Base-by-base conservation (phyloP, 768 basidiomycete species). In the Boletus fagicola region DNA sequence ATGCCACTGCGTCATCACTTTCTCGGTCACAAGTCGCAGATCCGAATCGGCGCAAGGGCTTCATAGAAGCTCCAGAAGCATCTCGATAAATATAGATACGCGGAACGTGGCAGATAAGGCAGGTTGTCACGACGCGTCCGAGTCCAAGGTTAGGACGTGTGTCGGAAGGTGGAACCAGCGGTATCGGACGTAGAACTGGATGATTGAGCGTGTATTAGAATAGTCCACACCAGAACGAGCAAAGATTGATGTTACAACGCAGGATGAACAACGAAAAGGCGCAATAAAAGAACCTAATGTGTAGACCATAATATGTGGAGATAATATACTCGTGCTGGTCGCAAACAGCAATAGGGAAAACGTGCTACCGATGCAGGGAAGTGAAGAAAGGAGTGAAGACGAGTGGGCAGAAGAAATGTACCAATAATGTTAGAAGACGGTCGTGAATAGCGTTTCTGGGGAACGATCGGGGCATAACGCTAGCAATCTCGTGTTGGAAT, bases 341-440 rank as follows among this genome's bases (percentile, higher is more conserved):
- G 48, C 28, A 46, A 28, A 49, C 13, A 35, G 7, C 3, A 45
- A 43, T 16, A 12, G 12, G 24, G 7, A 42, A 33, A 49, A 20
- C 22, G 40, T 28, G 44, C 18, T 35, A 24, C 39, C 35, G 3
- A 22, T 42, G 56, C 12, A 7, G 7, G 20, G 15, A 52, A 45
- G 52, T 12, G 15, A 45, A 22, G 20, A 18, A 55, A 59, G 33
- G 31, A 59, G 16, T 2, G 40, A 47, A 24, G 42, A 30, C 18
- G 18, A 42, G 1, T 16, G 15, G 44, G 33, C n/a, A 59, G 28
- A 26, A 48, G 15, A 50, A 30, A 47, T 53, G 65, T 49, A 51
- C 39, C 53, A 62, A 64, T 67, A 65, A 67, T 36, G 51, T 68
- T 68, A 67, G 6, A 26, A 44, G 35, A 43, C n/a, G 12, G 44